Conservation (phyloP, 495 filamentous ascomycete species). For the Darksidea phi region DNA sequence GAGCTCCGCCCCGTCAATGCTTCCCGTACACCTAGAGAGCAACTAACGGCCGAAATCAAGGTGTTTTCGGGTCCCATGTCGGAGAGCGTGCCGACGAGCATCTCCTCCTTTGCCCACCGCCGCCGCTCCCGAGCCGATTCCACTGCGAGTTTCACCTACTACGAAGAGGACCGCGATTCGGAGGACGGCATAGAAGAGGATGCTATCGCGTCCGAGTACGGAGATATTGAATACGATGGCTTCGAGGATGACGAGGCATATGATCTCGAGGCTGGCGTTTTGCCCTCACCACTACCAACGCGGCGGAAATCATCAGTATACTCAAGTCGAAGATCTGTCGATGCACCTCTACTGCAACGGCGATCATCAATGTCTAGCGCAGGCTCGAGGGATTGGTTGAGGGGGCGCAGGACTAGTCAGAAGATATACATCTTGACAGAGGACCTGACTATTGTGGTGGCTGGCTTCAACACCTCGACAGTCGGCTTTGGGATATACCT, state of each 20-base stretch:
- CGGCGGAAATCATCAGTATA: slow-evolving; percentile 56
- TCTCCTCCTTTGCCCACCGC: slow-evolving; percentile 83
- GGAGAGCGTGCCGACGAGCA: slow-evolving; percentile 88
- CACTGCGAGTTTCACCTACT: slow-evolving; percentile 85
- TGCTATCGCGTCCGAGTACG: slow-evolving; percentile 10
- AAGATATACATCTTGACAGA: slow-evolving; percentile 91
- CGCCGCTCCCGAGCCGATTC: slow-evolving; percentile 68
- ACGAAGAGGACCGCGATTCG: slow-evolving; percentile 50
- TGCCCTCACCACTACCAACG: slow-evolving; percentile 34
- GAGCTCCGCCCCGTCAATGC: slow-evolving; percentile 25
- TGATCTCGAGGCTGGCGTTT: slow-evolving; percentile 40
- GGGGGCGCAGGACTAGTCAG: slow-evolving; percentile 63
- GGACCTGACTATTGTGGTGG: slow-evolving; percentile 87
- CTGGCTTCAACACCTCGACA: slow-evolving; percentile 77
- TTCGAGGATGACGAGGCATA: slow-evolving; percentile 34
- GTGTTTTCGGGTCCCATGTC: slow-evolving; percentile 91
- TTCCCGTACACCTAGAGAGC: slow-evolving; percentile 14
- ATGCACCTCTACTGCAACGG: slow-evolving; percentile 71
- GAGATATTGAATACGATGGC: slow-evolving; percentile 44
- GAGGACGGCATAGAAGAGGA: background rate
- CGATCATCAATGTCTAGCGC: slow-evolving; percentile 57
- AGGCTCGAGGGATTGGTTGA: slow-evolving; percentile 55
- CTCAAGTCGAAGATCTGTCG: slow-evolving; percentile 59
- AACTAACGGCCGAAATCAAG: slow-evolving; percentile 48
- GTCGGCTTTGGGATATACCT: slow-evolving; percentile 68